Percentiles rank a stretch among this genome's conserved stretches.
phyloP scores from a whole-genome alignment of 768 basidiomycete genomes.

The Auricularia cornea region DNA sequence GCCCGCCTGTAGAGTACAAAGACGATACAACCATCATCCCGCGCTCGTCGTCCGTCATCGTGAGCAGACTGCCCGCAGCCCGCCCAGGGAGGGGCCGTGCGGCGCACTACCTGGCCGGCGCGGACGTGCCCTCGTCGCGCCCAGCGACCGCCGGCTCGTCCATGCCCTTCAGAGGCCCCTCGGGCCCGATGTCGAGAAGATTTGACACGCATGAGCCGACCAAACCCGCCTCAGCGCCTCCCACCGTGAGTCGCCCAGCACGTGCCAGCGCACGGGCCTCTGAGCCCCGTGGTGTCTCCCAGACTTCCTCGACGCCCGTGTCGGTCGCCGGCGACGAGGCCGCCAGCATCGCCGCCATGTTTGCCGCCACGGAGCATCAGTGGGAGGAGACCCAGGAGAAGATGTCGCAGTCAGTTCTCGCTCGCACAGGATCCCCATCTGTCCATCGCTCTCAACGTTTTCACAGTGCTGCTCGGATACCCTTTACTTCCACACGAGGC shows the following conservation, averaged over 20 bases:
- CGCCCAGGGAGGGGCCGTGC: slow-evolving; percentile 80
- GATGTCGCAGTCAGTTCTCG: slow-evolving; percentile 92
- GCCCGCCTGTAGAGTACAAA: slow-evolving; percentile 59
- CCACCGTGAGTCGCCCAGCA: neutral
- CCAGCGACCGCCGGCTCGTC: slow-evolving; percentile 30
- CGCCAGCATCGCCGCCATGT: slow-evolving; percentile 97
- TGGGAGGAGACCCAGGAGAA: slow-evolving; percentile 99
- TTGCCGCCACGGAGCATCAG: slow-evolving; percentile 84
- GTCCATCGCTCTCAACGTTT: slow-evolving; percentile 24
- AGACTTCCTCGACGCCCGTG: slow-evolving; percentile 17
- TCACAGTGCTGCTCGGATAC: slow-evolving; percentile 57
- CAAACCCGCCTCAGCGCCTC: slow-evolving; percentile 37
- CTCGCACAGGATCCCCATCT: slow-evolving; percentile 43
- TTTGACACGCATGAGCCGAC: slow-evolving; percentile 51
- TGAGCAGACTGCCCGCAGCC: slow-evolving; percentile 78
- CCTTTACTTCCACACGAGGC: slow-evolving; percentile 55
- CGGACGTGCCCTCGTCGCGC: slow-evolving; percentile 4
- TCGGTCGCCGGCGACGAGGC: slow-evolving; percentile 67
- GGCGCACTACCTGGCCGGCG: slow-evolving; percentile 58
- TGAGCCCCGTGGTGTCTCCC: slow-evolving; percentile 1
- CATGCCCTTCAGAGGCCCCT: slow-evolving; percentile 32
- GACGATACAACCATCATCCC: slow-evolving; percentile 91
- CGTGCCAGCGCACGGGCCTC: neutral
- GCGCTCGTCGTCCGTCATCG: slow-evolving; percentile 88
- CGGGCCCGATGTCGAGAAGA: slow-evolving; percentile 66